Base-by-base conservation (phyloP, 148 eudicot genomes). In the Dianthus caryophyllus region DNA sequence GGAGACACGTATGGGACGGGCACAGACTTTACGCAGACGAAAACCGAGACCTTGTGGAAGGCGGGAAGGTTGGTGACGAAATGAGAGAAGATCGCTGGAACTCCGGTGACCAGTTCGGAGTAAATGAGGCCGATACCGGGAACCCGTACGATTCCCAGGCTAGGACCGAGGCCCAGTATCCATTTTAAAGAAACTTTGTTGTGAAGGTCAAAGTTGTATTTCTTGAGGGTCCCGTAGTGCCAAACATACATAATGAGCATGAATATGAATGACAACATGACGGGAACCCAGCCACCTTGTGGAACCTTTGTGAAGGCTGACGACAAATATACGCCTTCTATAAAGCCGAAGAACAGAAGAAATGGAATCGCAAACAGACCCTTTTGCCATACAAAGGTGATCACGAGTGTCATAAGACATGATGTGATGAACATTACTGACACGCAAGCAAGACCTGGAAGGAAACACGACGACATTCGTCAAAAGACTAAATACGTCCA, bases 241-340 rank as follows among this genome's bases (percentile, higher is more conserved):
- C 98, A 93, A 3, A 87, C 81, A 65, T 69, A 84, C 98, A 89
- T 89, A 64, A 93, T 58, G 22, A 73, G 67, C 86, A 87, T 79
- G 73, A 93, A 87, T 61, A 89, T 22, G 59, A 82, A 54, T 6
- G 98, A 67, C 39, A 93, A 80, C 71, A 84, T 77, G 7, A 93
- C 72, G 65, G 98, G 93, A 63, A 93, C 91, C 98, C 98, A 93
- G 22, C 98, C 98, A 38, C 98, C 98, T 75, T 93, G 95, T 66
- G 90, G 95, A 43, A 93, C 87, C 77, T 93, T 89, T 8, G 66
- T 83, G 41, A 84, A 55, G 57, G 98, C 96, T 55, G 96, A 76
- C 49, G 89, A 84, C 33, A 93, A 79, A 77, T 83, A 93, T 15
- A 81, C 61, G 27, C 78, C 87, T 76, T 93, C 98, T 8, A 93